Conservation (phyloP, 2,329 filamentous ascomycete genomes). For the Botrytis pseudocinerea region DNA sequence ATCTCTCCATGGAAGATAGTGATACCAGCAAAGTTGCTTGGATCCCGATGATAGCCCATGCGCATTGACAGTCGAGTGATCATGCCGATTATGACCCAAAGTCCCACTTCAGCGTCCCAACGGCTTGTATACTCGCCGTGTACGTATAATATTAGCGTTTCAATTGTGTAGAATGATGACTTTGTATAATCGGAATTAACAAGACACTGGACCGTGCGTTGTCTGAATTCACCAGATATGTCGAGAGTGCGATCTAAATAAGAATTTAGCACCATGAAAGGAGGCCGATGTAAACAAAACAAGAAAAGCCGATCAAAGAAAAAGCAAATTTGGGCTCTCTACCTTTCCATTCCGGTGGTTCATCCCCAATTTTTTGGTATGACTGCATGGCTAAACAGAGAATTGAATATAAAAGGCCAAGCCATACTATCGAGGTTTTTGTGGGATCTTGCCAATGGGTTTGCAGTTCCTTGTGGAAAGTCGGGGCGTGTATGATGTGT, state of each 20-base stretch:
- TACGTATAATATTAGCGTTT: constrained; percentile 73
- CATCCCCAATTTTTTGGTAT: constrained; percentile 76
- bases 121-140: constrained; percentile 73
- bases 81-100: constrained; percentile 54
- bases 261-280: constrained; percentile 21
- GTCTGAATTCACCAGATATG: constrained; percentile 63
- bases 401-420: constrained; percentile 74
- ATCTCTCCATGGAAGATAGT: constrained; percentile 78
- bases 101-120: constrained; percentile 65
- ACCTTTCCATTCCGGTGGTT: constrained; percentile 73
- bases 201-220: constrained; percentile 76
- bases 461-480: constrained; percentile 73
- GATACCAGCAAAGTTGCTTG: constrained; percentile 70
- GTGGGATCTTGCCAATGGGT: constrained; percentile 70
- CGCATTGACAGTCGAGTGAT: constrained; percentile 56
- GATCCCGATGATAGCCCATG: constrained; percentile 70
- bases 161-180: constrained; percentile 72
- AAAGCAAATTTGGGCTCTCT: neutral
- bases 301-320: neutral
- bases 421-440: constrained; percentile 74
- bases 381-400: constrained; percentile 77
- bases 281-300: neutral
- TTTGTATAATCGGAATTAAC: constrained; percentile 76
- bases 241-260: constrained; percentile 50
- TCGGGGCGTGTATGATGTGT: constrained; percentile 78